These are phyloP conservation scores for Daldinia concentrica DNA, from an alignment of 495 filamentous ascomycete genomes.

Conservation along the genomic window DNA sequence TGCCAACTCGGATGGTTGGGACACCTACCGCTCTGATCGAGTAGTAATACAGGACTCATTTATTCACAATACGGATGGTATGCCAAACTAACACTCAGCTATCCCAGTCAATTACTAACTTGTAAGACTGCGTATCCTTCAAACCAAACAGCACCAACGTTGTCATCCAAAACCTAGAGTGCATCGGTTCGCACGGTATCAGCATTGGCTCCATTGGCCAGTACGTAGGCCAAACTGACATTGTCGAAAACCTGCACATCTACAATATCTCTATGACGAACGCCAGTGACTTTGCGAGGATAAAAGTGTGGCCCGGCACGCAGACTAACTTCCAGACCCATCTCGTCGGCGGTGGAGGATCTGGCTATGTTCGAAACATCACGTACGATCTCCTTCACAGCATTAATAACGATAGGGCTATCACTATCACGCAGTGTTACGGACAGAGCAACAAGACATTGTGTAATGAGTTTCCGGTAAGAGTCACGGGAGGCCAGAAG, in stretches of 20 bases:
- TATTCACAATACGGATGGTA: slow-evolving; percentile 72
- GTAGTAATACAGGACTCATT: slow-evolving; percentile 74
- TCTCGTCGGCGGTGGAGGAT: slow-evolving; percentile 49
- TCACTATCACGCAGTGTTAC: slow-evolving; percentile 70
- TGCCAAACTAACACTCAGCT: neutral
- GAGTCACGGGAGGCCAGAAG: neutral
- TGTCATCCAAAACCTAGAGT: slow-evolving; percentile 73
- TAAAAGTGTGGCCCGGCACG: slow-evolving; percentile 48
- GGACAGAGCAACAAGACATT: slow-evolving; percentile 55
- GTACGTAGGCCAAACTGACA: slow-evolving; percentile 42
- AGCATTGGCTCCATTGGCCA: slow-evolving; percentile 48
- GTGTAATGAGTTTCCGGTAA: slow-evolving; percentile 37
- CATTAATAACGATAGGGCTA: slow-evolving; percentile 67
- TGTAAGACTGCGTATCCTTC: slow-evolving; percentile 72
- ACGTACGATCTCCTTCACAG: slow-evolving; percentile 67
- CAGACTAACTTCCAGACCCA: slow-evolving; percentile 42
- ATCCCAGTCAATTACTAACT: neutral
- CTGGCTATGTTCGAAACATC: slow-evolving; percentile 58
- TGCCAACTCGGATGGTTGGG: slow-evolving; percentile 77
- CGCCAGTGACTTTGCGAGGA: slow-evolving; percentile 43
- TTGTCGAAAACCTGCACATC: slow-evolving; percentile 47
- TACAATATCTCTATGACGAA: slow-evolving; percentile 49
- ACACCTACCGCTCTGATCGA: slow-evolving; percentile 69
- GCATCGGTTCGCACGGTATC: slow-evolving; percentile 67
- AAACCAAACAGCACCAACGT: slow-evolving; percentile 82